Conservation (phyloP, 495 filamentous ascomycete genomes). For the Ascodesmis nigricans region DNA sequence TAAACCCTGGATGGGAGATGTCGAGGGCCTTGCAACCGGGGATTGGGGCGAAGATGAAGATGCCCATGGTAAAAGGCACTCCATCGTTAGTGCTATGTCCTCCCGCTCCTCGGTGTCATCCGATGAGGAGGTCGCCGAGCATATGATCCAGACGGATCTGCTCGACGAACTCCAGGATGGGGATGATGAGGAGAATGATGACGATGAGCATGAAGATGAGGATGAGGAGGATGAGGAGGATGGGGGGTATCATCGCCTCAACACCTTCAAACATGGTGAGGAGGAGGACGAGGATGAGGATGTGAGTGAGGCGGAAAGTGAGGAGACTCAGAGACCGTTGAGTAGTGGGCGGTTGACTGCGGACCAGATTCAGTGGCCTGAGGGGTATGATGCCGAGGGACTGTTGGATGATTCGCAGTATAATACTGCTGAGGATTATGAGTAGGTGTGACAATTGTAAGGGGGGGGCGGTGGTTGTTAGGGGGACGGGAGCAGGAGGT, state of each 20-base stretch:
- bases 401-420: slow-evolving; percentile 6
- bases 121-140: background rate
- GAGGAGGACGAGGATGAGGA: background rate
- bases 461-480: background rate
- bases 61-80: too few relatives aligned
- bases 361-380: background rate
- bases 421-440: slow-evolving; percentile 7
- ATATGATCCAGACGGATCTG: background rate
- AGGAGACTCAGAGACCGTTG: slow-evolving; percentile 3
- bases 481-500: too few relatives aligned
- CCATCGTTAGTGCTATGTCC: too few relatives aligned
- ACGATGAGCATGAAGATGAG: background rate
- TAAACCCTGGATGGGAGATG: slow-evolving; percentile 66
- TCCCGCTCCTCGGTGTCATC: too few relatives aligned
- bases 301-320: slow-evolving; percentile 1
- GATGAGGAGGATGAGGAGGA: background rate
- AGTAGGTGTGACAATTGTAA: background rate
- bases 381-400: slow-evolving; percentile 1
- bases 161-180: slow-evolving; percentile 3
- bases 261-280: too few relatives aligned
- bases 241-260: too few relatives aligned
- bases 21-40: slow-evolving; percentile 14
- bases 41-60: slow-evolving; percentile 19
- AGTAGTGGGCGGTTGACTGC: background rate
- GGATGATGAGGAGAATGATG: slow-evolving; percentile 3